phyloP scores from a whole-genome alignment of 2,329 filamentous ascomycete genomes.

The Alternaria dauci region DNA sequence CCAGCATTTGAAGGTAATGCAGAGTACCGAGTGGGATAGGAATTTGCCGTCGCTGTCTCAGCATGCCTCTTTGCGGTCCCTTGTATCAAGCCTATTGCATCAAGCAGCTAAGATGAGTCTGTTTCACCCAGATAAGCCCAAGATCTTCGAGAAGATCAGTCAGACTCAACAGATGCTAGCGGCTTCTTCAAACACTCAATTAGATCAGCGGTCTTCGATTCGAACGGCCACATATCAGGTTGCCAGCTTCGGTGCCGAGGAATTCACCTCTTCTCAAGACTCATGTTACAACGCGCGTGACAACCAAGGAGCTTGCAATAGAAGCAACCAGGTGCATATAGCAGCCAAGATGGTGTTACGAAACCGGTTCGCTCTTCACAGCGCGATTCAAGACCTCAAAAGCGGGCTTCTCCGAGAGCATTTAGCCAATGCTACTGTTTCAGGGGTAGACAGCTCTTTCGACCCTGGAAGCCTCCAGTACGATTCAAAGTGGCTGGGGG shows the following conservation, averaged over 20 bases:
- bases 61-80: conserved; percentile 29
- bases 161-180: neutral
- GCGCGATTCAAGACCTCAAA: conserved; percentile 11
- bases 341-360: conserved; percentile 30
- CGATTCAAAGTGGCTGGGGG: conserved; percentile 33
- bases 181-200: conserved; percentile 17
- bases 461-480: conserved; percentile 21
- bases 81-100: conserved; percentile 35
- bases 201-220: conserved; percentile 41
- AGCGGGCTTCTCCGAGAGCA: conserved; percentile 11
- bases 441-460: conserved; percentile 2
- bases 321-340: conserved; percentile 22
- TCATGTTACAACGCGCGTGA: conserved; percentile 30
- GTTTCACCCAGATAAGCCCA: conserved; percentile 19
- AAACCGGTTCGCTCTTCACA: conserved; percentile 20
- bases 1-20: conserved; percentile 51
- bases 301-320: neutral
- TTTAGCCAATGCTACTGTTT: conserved; percentile 11
- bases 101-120: conserved; percentile 27
- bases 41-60: conserved; percentile 50
- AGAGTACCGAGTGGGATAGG: conserved; percentile 55
- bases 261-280: conserved; percentile 32
- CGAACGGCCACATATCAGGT: conserved; percentile 42
- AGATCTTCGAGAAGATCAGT: conserved; percentile 7
- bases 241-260: conserved; percentile 45